A percentile compares a stretch with the other conserved stretches of the same genome.
These are phyloP conservation scores for Penicillium waksmanii DNA, from an alignment of 495 filamentous ascomycete species.

Conservation along the genomic window DNA sequence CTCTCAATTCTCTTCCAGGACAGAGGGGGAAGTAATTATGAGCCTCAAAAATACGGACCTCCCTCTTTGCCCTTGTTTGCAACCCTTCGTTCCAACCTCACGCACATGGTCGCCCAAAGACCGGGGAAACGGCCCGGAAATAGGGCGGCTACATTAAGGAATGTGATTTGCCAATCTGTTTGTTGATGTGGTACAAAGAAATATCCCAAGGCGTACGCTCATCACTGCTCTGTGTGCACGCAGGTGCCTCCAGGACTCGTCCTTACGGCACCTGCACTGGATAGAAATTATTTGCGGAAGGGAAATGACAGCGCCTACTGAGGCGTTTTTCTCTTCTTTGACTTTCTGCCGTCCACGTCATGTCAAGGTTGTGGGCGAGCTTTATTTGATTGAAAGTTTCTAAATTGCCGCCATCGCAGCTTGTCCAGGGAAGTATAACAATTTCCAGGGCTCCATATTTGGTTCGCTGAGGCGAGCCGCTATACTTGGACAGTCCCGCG, in stretches of 20 bases:
- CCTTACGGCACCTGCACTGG: background rate
- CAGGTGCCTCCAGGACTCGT: background rate
- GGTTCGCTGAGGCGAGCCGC: constrained; percentile 2
- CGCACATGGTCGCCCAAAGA: constrained; percentile 14
- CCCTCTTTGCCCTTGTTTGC: constrained; percentile 7
- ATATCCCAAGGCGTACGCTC: background rate
- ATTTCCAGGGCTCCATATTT: background rate
- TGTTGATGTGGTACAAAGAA: constrained; percentile 20
- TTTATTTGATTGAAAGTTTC: background rate
- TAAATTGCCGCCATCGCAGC: constrained; percentile 1
- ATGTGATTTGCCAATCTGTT: constrained; percentile 27
- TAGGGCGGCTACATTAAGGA: constrained; percentile 19
- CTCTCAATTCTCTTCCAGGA: background rate
- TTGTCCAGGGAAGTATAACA: background rate
- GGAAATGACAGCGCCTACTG: too few relatives aligned
- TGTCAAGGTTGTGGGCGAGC: constrained; percentile 1
- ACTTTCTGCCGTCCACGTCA: constrained; percentile 12
- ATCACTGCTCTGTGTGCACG: background rate
- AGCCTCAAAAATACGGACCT: constrained; percentile 5
- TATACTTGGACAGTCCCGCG: too few relatives aligned
- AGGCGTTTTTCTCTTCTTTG: background rate
- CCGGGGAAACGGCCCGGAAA: constrained; percentile 22
- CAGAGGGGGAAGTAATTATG: constrained; percentile 3
- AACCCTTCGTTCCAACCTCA: background rate
- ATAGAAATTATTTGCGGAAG: background rate